A percentile compares a stretch with the other conserved stretches of the same genome.
Evolutionary conservation across 768 basidiomycete species (phyloP).

Genomic region (Candolleomyces eurysporus): DNA sequence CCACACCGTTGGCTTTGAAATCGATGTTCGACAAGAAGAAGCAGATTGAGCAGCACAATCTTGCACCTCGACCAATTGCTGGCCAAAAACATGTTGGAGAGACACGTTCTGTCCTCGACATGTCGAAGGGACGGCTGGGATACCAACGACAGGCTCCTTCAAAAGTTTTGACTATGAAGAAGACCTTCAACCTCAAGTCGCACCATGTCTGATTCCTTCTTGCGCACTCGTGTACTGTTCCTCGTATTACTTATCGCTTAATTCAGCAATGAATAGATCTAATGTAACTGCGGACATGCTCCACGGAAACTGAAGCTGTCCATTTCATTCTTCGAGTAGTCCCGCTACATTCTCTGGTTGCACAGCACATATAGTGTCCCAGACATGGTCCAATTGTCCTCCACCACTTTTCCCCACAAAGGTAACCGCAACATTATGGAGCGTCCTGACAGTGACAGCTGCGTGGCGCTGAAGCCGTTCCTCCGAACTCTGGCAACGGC

Average conservation of each 20-base stretch:
- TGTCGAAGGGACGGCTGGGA: slow-evolving; percentile 55
- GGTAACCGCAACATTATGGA: background rate
- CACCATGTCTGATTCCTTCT: slow-evolving; percentile 14
- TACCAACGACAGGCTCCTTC: slow-evolving; percentile 19
- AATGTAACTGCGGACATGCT: background rate
- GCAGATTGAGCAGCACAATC: slow-evolving; percentile 28
- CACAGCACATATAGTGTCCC: background rate
- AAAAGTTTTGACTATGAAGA: slow-evolving; percentile 24
- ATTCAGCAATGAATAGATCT: background rate
- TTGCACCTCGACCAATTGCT: slow-evolving; percentile 37
- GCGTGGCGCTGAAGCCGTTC: too few species aligned
- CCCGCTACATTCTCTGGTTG: background rate
- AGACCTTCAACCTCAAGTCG: slow-evolving; percentile 31
- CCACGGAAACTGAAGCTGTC: background rate
- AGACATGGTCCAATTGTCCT: background rate
- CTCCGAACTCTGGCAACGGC: too few species aligned
- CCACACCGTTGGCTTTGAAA: slow-evolving; percentile 55
- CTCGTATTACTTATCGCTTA: background rate
- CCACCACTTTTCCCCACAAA: background rate
- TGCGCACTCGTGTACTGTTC: background rate
- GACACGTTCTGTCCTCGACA: slow-evolving; percentile 48
- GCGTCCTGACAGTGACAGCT: background rate
- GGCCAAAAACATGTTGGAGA: slow-evolving; percentile 62
- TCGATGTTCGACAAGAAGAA: slow-evolving; percentile 43
- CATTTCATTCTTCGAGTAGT: background rate